Percentiles rank a stretch among this genome's conserved stretches.
Conservation (phyloP, 2,329 filamentous ascomycete genomes). For the Cladosporium sp. region DNA sequence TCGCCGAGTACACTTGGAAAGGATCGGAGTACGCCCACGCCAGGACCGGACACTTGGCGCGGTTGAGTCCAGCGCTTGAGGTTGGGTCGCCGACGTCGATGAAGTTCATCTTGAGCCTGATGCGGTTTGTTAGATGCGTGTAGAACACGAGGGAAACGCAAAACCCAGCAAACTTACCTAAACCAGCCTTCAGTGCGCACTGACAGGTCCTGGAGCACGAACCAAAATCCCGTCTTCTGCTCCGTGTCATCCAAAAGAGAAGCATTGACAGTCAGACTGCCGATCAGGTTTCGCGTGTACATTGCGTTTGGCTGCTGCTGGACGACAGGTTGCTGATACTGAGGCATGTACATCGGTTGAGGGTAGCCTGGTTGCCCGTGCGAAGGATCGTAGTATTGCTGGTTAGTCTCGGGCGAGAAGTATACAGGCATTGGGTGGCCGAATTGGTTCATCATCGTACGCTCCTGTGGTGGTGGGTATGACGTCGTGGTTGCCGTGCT, state of each 20-base stretch:
- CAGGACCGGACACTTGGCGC: constrained; percentile 72
- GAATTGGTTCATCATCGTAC: constrained; percentile 15
- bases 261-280: constrained; percentile 83
- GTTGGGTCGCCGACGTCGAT: constrained; percentile 61
- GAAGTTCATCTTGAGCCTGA: constrained; percentile 64
- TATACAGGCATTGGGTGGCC: constrained; percentile 13
- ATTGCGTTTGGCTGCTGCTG: constrained; percentile 55
- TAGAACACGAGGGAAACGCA: constrained; percentile 44
- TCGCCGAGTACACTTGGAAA: constrained; percentile 93
- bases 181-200: constrained; percentile 91
- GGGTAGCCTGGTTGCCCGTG: constrained; percentile 13
- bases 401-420: constrained; percentile 19
- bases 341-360: constrained; percentile 18
- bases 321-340: constrained; percentile 16
- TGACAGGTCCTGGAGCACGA: constrained; percentile 90
- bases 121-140: constrained; percentile 22
- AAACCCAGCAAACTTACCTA: constrained; percentile 77
- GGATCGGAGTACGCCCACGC: constrained; percentile 81
- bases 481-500: constrained; percentile 75
- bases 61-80: constrained; percentile 55
- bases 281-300: constrained; percentile 94
- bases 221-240: constrained; percentile 88
- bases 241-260: constrained; percentile 75
- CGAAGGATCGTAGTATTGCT: constrained; percentile 20
- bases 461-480: constrained; percentile 56